Conservation (phyloP, 345 rosid species). For the Salix koriyanagi region DNA sequence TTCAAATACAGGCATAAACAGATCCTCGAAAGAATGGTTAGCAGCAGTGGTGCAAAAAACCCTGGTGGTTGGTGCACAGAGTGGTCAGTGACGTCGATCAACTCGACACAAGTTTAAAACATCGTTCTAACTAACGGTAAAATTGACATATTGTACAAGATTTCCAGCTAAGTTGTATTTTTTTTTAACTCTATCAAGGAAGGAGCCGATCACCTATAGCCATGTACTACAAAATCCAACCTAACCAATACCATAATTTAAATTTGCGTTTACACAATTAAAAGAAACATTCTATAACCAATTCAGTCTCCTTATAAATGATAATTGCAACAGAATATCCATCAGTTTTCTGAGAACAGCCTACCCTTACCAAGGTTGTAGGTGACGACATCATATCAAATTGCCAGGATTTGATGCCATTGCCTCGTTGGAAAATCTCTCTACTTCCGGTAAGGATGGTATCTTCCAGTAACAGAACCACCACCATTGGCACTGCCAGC, state of each 20-base stretch:
- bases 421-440: neutral
- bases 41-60: neutral
- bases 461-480: conserved; percentile 6
- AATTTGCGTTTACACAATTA: neutral
- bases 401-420: neutral
- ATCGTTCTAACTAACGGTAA: neutral
- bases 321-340: neutral
- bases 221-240: neutral
- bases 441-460: conserved; percentile 29
- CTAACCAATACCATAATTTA: neutral
- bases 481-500: conserved; percentile 16
- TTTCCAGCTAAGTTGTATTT: neutral
- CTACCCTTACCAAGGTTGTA: neutral
- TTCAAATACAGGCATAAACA: too few relatives aligned
- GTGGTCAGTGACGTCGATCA: neutral
- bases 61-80: neutral
- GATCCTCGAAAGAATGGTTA: neutral
- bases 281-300: conserved; percentile 1
- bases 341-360: neutral
- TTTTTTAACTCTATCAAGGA: neutral
- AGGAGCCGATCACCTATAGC: neutral
- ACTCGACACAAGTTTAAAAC: neutral
- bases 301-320: neutral
- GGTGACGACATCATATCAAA: neutral
- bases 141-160: neutral